A percentile compares a stretch with the other conserved stretches of the same genome.
phyloP scores from a whole-genome alignment of 2,329 filamentous ascomycete species.

The Hysterium pulicare region DNA sequence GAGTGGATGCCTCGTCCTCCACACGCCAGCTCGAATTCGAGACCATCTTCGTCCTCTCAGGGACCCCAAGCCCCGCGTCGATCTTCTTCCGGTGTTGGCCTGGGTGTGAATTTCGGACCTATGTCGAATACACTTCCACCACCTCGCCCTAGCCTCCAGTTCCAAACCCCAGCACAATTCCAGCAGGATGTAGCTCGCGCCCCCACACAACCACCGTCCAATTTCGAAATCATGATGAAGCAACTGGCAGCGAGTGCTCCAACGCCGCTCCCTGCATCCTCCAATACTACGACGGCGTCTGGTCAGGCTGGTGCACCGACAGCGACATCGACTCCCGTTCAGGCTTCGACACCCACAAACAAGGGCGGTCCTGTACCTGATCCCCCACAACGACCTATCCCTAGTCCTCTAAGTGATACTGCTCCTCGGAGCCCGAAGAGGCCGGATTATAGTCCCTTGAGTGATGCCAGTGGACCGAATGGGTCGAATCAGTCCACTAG shows the following conservation, averaged over 20 bases:
- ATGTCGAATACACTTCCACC: constrained; percentile 5
- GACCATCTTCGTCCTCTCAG: constrained; percentile 8
- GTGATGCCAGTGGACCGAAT: constrained; percentile 17
- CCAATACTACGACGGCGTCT: neutral
- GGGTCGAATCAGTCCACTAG: constrained; percentile 15
- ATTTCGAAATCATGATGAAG: constrained; percentile 35
- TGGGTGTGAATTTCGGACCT: constrained; percentile 8
- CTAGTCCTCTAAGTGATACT: constrained; percentile 20
- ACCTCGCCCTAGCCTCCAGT: constrained; percentile 32
- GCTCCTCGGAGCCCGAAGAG: constrained; percentile 15
- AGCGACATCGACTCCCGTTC: constrained; percentile 7
- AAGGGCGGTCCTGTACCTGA: constrained; percentile 11
- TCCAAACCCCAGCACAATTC: constrained; percentile 45
- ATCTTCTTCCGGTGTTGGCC: constrained; percentile 10
- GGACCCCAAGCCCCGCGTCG: constrained; percentile 8
- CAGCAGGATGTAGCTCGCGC: constrained; percentile 37
- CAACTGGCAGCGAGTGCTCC: constrained; percentile 19
- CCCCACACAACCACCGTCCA: constrained; percentile 17
- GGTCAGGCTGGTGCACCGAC: neutral
- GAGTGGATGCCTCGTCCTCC: constrained; percentile 38
- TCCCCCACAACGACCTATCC: constrained; percentile 26
- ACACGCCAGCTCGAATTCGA: constrained; percentile 14
- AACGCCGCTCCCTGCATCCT: constrained; percentile 5
- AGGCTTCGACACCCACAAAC: constrained; percentile 11
- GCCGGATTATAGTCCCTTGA: constrained; percentile 25